Evolutionary conservation across 1,284 basidiomycete species (phyloP), one percentile per base, ranked within the genome.

Genomic region (Trametes hirsuta): DNA sequence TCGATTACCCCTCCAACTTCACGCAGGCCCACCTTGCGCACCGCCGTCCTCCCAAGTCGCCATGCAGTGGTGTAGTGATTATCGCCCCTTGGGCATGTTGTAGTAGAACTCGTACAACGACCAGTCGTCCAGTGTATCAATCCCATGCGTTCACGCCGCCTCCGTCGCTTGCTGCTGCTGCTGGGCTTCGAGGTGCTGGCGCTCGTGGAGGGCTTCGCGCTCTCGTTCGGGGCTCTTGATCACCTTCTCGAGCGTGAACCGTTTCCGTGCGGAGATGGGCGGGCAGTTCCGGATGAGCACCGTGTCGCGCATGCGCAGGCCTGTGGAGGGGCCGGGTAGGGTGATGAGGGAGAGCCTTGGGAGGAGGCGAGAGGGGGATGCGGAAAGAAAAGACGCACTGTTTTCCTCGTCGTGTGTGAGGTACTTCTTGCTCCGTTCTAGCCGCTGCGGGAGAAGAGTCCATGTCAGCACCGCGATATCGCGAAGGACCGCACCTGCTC

Each of bases 201-300:
- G 62, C 6, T 61, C 64, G 44, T 72, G 71, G 47, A 68, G 62
- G 51, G 56, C 63, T 44, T 86, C 81, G 53, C 83, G 84, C 71
- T 86, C 84, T 18, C 76, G 78, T 69, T 85, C 84, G 10, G 90
- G 89, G 67, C 88, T 90, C 66, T 77, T 80, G 47, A 92, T 69
- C 39, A 93, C 74, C 58, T 76, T 81, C 70, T 91, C 85, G 41
- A 93, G 76, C 55, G 74, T 82, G 77, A 92, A 93, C 35, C 86
- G 81, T 74, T 93, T 93, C 63, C 83, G 79, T 21, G 87, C 87
- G 24, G 91, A 93, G 67, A 91, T 75, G 10, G 89, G 90, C 46
- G 86, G 87, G 71, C 90, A 93, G 68, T 92, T 90, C 56, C 85
- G 87, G 72, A 93, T 93, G 59, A 84, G 73, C 46, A 93, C 89